These are phyloP conservation scores for Xylaria sp. DNA, from an alignment of 2,329 filamentous ascomycete genomes.

Conservation along the genomic window DNA sequence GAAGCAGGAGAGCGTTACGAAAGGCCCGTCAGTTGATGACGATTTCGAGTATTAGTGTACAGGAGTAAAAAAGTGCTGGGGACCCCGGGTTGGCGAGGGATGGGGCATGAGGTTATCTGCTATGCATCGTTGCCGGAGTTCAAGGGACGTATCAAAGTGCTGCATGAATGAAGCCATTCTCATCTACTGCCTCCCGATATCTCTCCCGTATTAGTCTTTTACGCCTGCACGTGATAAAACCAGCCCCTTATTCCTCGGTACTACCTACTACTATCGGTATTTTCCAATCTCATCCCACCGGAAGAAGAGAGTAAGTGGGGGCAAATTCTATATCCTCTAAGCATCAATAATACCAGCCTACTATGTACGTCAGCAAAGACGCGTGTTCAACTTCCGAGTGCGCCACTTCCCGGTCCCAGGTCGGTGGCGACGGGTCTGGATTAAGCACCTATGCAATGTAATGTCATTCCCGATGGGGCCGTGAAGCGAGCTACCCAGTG, in stretches of 20 bases:
- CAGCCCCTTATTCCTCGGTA: neutral
- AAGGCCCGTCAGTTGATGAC: slow-evolving; percentile 89
- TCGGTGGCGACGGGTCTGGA: neutral
- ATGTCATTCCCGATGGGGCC: no score
- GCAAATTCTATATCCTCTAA: neutral
- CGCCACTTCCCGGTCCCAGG: neutral
- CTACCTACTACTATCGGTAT: neutral
- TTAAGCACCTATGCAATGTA: no score
- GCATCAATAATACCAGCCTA: neutral
- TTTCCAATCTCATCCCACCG: neutral
- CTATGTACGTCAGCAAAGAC: slow-evolving; percentile 19
- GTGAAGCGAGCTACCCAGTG: neutral
- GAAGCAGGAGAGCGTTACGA: slow-evolving; percentile 89
- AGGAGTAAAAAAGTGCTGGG: slow-evolving; percentile 35
- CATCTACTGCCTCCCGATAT: neutral
- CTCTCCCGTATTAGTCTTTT: neutral
- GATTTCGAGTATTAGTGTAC: slow-evolving; percentile 90
- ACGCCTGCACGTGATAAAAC: neutral
- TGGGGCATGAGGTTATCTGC: slow-evolving; percentile 15
- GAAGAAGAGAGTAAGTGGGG: neutral
- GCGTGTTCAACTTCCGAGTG: slow-evolving; percentile 15
- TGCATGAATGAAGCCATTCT: slow-evolving; percentile 11
- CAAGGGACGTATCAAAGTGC: slow-evolving; percentile 15
- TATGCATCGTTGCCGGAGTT: slow-evolving; percentile 25
- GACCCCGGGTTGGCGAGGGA: neutral